phyloP scores from a whole-genome alignment of 257 asterid species.

The Striga asiatica region DNA sequence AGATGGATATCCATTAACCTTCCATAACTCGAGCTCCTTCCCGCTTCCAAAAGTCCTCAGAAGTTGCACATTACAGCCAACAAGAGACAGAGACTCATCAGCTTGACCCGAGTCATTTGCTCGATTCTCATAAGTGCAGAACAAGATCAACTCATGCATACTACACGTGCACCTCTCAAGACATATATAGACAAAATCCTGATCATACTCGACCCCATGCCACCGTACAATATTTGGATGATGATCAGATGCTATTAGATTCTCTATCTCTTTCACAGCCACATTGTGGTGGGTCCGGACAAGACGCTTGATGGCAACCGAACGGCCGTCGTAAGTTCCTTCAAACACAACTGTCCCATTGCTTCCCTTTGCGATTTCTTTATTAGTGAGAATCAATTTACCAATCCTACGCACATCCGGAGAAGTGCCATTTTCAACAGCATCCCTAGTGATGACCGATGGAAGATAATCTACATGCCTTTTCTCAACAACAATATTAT shows the following conservation, averaged over 20 bases:
- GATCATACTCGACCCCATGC: conserved; percentile 82
- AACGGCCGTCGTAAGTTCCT: conserved; percentile 79
- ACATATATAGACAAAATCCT: conserved; percentile 69
- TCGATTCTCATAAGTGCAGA: conserved; percentile 25
- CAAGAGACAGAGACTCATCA: conserved; percentile 3
- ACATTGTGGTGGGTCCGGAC: conserved; percentile 75
- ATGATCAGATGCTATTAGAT: conserved; percentile 85
- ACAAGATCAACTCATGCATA: conserved; percentile 48
- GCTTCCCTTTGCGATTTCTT: conserved; percentile 84
- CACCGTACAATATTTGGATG: conserved; percentile 85
- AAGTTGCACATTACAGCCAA: neutral
- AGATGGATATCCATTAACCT: neutral
- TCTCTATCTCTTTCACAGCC: conserved; percentile 39
- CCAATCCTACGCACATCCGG: conserved; percentile 59
- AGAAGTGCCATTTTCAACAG: conserved; percentile 12
- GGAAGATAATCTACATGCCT: neutral
- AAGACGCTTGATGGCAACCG: conserved; percentile 85
- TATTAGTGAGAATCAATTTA: conserved; percentile 41
- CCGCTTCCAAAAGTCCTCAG: neutral
- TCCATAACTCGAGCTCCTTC: neutral
- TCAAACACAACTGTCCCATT: conserved; percentile 83
- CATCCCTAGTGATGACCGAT: neutral
- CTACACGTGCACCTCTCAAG: conserved; percentile 75
- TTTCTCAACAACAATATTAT: conserved; percentile 7
- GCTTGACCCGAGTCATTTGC: conserved; percentile 13